Percentiles rank a stretch among this genome's conserved stretches.
These are phyloP conservation scores for Mortierella claussenii DNA, from an alignment of 192 early-diverging fungal genomes.

Conservation along the genomic window DNA sequence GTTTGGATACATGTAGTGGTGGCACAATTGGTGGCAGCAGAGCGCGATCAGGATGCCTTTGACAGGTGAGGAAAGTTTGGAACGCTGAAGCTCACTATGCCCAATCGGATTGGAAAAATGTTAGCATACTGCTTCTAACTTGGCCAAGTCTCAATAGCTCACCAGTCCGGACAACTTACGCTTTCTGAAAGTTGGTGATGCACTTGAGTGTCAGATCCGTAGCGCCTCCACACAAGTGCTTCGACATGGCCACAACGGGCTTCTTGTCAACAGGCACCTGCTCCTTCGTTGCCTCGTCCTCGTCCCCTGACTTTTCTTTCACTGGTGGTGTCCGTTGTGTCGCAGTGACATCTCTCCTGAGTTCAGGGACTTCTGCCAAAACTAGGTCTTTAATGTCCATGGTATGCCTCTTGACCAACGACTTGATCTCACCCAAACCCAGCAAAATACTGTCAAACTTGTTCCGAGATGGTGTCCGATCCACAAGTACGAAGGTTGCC, in stretches of 20 bases:
- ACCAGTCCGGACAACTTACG: conserved; percentile 3
- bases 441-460: conserved; percentile 67
- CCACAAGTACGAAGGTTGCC: conserved; percentile 72
- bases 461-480: conserved; percentile 80
- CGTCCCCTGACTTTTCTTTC: neutral
- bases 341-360: conserved; percentile 49
- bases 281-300: neutral
- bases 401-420: conserved; percentile 66
- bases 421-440: conserved; percentile 49
- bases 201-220: conserved; percentile 89
- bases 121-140: no score
- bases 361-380: conserved; percentile 62
- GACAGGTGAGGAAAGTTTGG: conserved; percentile 54
- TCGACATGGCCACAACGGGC: conserved; percentile 80
- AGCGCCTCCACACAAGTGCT: conserved; percentile 92
- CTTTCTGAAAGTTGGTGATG: conserved; percentile 58
- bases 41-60: conserved; percentile 84
- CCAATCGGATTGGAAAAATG: no score
- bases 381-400: conserved; percentile 92
- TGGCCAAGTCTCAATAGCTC: neutral
- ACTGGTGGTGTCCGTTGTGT: conserved; percentile 28
- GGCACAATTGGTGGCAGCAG: conserved; percentile 90
- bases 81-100: conserved; percentile 15
- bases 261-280: conserved; percentile 52
- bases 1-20: conserved; percentile 76